Base-by-base conservation (phyloP, 768 basidiomycete genomes). In the Punctularia strigosozonata region DNA sequence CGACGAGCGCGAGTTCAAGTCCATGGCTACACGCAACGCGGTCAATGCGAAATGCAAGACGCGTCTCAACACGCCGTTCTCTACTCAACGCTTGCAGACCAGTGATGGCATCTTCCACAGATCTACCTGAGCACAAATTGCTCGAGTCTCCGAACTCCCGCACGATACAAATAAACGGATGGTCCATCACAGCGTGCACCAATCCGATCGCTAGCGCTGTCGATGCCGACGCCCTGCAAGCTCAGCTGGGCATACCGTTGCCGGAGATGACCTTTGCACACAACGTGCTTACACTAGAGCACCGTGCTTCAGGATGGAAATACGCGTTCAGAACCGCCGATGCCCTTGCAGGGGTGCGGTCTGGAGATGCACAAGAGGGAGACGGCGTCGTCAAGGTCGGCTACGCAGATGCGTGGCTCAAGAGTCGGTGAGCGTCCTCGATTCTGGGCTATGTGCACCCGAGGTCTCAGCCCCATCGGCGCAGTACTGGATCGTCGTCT, bases 181-280 rank as follows among this genome's bases (percentile, higher is more conserved):
- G 87, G 87, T 48, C 50, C 19, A 75, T 92, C 49, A 73, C 77
- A 3, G 71, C 80, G 0, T 68, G 70, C 7, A 87, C 83, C 18
- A 72, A 76, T 46, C 73, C 86, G 6, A 92, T 91, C 52, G 84
- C 86, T 18, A 80, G 79, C 51, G 80, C 88, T 1, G 55, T 62
- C 32, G 78, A 89, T 48, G 77, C 75, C 44, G 84, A 92, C 53
- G 65, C 66, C 1, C 60, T 88, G 33, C 80, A 84, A 37, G 61
- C 71, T 5, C 47, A 58, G 0, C 63, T 87, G 4, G 77, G 79
- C 2, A 67, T 98, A 19, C 86, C 94, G 0, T 59, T 94, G 1
- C 95, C 95, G 2, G 95, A 99, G 56, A 98, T 98, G 89, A 90
- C 86, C 0, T 98, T 97, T 51, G 91, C 90, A 4, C 75, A 72